Conservation (phyloP, 352 stramenopile genomes). For the Phytophthora macrochlamydospora region DNA sequence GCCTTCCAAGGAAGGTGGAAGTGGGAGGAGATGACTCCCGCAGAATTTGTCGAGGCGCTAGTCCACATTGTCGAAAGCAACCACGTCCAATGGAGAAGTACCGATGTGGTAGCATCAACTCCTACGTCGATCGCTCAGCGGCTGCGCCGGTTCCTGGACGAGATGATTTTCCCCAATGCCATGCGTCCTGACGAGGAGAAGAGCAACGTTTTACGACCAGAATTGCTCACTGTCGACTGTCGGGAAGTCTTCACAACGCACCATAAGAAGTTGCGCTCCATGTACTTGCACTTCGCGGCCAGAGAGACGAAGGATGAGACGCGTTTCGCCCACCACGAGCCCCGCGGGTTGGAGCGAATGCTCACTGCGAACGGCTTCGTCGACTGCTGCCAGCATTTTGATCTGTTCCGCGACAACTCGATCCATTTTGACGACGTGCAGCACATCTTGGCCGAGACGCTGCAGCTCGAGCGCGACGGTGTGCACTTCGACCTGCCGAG, state of each 20-base stretch:
- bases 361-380: conserved; percentile 57
- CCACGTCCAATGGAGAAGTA: conserved; percentile 29
- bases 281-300: conserved; percentile 54
- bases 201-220: conserved; percentile 52
- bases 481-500: conserved; percentile 39
- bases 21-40: conserved; percentile 55
- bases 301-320: conserved; percentile 10
- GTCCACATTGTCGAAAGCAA: conserved; percentile 57
- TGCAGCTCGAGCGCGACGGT: conserved; percentile 65
- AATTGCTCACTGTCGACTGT: conserved; percentile 54
- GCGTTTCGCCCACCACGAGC: conserved; percentile 8
- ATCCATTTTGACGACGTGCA: conserved; percentile 68
- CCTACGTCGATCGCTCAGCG: conserved; percentile 36
- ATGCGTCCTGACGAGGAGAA: conserved; percentile 55
- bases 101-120: background rate
- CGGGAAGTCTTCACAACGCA: conserved; percentile 58
- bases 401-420: conserved; percentile 62
- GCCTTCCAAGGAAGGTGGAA: conserved; percentile 19
- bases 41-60: conserved; percentile 72
- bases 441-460: conserved; percentile 61
- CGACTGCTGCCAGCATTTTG: conserved; percentile 51
- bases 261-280: conserved; percentile 41
- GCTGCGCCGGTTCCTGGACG: conserved; percentile 52
- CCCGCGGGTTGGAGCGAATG: conserved; percentile 32
- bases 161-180: conserved; percentile 56